Percentiles rank a stretch among this genome's conserved stretches.
Evolutionary conservation across 2,329 filamentous ascomycete species (phyloP).

Genomic region (Magnaporthiopsis rhizophila): DNA sequence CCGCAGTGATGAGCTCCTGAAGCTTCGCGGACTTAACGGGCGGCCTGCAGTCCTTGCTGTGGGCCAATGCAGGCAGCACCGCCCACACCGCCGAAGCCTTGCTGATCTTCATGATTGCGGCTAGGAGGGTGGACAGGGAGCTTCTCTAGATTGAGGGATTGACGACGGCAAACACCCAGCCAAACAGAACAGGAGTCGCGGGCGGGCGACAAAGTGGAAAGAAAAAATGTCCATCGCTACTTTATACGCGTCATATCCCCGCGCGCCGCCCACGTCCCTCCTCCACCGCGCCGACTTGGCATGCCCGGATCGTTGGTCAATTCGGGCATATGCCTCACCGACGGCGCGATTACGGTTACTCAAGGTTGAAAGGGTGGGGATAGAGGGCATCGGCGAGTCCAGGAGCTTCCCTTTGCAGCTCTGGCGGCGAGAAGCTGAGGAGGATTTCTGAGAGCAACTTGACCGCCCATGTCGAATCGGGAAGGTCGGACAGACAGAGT

Average conservation of each 20-base stretch:
- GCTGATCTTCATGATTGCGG: conserved; percentile 5
- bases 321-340: neutral
- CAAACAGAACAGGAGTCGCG: neutral
- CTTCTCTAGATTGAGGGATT: neutral
- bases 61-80: conserved; percentile 3
- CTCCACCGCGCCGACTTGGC: neutral
- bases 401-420: neutral
- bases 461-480: neutral
- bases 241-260: neutral
- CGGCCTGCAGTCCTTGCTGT: conserved; percentile 6
- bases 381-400: neutral
- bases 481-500: neutral
- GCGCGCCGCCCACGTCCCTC: neutral
- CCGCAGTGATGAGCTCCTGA: conserved; percentile 4
- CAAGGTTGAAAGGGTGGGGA: neutral
- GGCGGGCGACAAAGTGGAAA: no score
- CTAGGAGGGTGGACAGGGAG: neutral
- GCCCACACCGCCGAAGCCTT: conserved; percentile 4
- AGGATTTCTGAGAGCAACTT: neutral
- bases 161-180: neutral
- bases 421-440: neutral
- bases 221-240: neutral
- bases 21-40: conserved; percentile 5
- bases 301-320: neutral
- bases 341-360: neutral